Evolutionary conservation across 2,329 filamentous ascomycete genomes (phyloP).

Genomic region (Hypoxylon sp.): DNA sequence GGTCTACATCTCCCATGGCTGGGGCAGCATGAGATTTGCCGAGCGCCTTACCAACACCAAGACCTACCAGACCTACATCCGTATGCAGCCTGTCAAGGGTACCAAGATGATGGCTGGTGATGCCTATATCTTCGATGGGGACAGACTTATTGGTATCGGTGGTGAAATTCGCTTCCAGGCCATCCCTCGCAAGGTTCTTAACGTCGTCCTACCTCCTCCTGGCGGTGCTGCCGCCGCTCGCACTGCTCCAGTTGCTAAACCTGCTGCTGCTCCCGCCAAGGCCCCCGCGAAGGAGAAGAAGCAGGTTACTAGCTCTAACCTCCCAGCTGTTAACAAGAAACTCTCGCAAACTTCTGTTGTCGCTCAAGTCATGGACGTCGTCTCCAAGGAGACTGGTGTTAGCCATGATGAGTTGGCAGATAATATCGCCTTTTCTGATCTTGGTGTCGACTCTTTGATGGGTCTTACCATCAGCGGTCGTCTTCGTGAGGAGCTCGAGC

Average conservation of each 20-base stretch:
- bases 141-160: slow-evolving; percentile 63
- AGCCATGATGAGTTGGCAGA: slow-evolving; percentile 69
- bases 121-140: slow-evolving; percentile 68
- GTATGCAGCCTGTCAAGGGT: slow-evolving; percentile 69
- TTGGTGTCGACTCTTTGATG: slow-evolving; percentile 75
- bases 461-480: slow-evolving; percentile 70
- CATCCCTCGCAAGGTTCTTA: slow-evolving; percentile 76
- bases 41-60: slow-evolving; percentile 62
- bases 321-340: slow-evolving; percentile 66
- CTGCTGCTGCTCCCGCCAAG: slow-evolving; percentile 54
- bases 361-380: slow-evolving; percentile 65
- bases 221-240: slow-evolving; percentile 64
- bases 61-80: slow-evolving; percentile 70
- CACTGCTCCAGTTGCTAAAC: slow-evolving; percentile 54
- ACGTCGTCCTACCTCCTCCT: slow-evolving; percentile 75
- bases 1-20: slow-evolving; percentile 73
- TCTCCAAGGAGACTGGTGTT: slow-evolving; percentile 71
- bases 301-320: slow-evolving; percentile 62
- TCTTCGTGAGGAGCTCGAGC: slow-evolving; percentile 70
- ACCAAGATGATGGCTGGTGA: slow-evolving; percentile 68
- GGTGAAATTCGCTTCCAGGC: slow-evolving; percentile 76
- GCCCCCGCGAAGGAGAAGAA: slow-evolving; percentile 60
- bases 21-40: slow-evolving; percentile 67
- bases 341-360: slow-evolving; percentile 62
- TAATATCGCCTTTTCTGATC: slow-evolving; percentile 69